These are phyloP conservation scores for Trametes villosa DNA, from an alignment of 768 basidiomycete species.

Conservation along the genomic window DNA sequence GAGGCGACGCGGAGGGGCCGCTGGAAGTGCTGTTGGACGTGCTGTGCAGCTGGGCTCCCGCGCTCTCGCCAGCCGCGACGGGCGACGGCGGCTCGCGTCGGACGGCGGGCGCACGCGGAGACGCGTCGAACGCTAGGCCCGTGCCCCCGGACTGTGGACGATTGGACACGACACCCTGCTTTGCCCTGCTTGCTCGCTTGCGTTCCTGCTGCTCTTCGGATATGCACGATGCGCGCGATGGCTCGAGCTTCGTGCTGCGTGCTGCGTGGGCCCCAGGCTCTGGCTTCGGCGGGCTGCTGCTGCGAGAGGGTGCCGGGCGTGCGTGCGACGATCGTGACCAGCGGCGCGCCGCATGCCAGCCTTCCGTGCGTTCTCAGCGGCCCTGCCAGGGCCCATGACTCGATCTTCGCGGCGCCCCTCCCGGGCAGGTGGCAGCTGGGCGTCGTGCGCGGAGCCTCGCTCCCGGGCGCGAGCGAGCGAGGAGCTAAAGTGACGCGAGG, in stretches of 20 bases:
- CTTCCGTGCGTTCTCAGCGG: neutral
- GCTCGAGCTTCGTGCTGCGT: no score
- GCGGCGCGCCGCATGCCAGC: neutral
- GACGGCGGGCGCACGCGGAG: neutral
- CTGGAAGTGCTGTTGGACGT: neutral
- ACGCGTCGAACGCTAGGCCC: neutral
- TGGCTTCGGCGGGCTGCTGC: no score
- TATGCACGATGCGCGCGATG: neutral
- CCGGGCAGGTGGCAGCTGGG: neutral
- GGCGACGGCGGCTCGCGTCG: neutral
- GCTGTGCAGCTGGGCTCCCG: neutral
- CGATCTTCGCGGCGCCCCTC: conserved; percentile 13
- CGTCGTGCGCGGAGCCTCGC: neutral
- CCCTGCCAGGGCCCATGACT: conserved; percentile 13
- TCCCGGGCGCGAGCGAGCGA: neutral
- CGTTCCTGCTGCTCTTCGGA: neutral
- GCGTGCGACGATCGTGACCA: conserved; percentile 1
- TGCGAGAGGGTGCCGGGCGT: no score
- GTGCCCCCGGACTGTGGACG: neutral
- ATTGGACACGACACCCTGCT: no score
- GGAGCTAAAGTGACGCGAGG: neutral
- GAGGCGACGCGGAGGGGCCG: no score
- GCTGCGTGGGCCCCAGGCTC: no score
- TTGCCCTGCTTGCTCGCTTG: neutral
- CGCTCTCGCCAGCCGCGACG: neutral